phyloP scores from a whole-genome alignment of 2,329 filamentous ascomycete genomes.

The Sarocladium kiliense region DNA sequence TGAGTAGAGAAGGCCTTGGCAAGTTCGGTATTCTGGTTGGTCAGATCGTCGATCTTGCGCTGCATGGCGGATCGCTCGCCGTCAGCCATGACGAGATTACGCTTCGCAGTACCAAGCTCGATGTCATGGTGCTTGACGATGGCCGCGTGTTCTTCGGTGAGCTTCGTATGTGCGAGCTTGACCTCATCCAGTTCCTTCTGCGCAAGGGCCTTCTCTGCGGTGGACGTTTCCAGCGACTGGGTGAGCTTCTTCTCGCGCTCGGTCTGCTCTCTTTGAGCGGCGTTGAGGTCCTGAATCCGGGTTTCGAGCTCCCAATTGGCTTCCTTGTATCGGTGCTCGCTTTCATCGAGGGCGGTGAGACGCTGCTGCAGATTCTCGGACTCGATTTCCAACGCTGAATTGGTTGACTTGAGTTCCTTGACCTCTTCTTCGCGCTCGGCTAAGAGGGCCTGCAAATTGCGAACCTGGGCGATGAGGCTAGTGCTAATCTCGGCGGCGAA shows the following conservation, averaged over 20 bases:
- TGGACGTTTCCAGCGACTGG: constrained; percentile 63
- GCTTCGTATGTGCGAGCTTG: constrained; percentile 71
- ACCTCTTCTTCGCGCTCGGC: constrained; percentile 84
- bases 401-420: constrained; percentile 68
- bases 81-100: constrained; percentile 73
- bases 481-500: constrained; percentile 98
- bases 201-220: constrained; percentile 68
- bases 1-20: constrained; percentile 75
- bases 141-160: constrained; percentile 74
- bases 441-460: constrained; percentile 79
- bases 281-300: constrained; percentile 76
- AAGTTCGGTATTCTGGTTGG: constrained; percentile 84
- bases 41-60: constrained; percentile 82
- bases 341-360: constrained; percentile 80
- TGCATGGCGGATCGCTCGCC: constrained; percentile 73
- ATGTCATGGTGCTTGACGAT: constrained; percentile 80
- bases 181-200: constrained; percentile 91
- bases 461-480: constrained; percentile 87
- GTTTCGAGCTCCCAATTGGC: constrained; percentile 98
- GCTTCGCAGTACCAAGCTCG: constrained; percentile 78
- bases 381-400: constrained; percentile 76
- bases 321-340: constrained; percentile 93
- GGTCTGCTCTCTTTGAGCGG: constrained; percentile 66
- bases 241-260: constrained; percentile 81
- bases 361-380: constrained; percentile 74